Percentiles rank a stretch among this genome's conserved stretches.
Evolutionary conservation across 345 rosid genomes (phyloP).

Genomic region (Clarkia xantiana): DNA sequence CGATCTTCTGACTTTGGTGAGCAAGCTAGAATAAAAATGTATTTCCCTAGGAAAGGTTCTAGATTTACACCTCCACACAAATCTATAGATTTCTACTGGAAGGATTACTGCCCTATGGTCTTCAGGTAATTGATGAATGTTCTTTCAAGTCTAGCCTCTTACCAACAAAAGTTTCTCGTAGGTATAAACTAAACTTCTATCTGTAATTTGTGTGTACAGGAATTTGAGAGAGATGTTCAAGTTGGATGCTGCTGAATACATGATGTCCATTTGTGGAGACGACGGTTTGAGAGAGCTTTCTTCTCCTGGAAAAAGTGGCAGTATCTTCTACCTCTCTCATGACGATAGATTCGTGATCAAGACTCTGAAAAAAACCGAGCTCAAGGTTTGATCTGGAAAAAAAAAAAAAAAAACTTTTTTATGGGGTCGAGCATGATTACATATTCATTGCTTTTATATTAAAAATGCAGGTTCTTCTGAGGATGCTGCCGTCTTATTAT

Average conservation of each 20-base stretch:
- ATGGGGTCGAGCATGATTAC: too few relatives aligned
- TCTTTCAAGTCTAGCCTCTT: too few relatives aligned
- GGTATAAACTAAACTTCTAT: too few relatives aligned
- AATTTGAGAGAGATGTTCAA: constrained; percentile 93
- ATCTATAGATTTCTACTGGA: constrained; percentile 84
- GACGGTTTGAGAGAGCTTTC: constrained; percentile 75
- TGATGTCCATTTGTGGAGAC: constrained; percentile 99
- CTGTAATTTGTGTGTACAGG: constrained; percentile 25
- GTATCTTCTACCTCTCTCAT: constrained; percentile 80
- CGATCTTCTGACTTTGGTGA: constrained; percentile 85
- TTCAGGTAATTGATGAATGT: constrained; percentile 43
- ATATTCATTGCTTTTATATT: too few relatives aligned
- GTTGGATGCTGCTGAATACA: constrained; percentile 95
- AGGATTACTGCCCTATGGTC: constrained; percentile 98
- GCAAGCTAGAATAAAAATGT: constrained; percentile 88
- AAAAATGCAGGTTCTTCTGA: constrained; percentile 49
- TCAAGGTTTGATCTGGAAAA: constrained; percentile 48
- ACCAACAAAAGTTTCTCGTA: too few relatives aligned
- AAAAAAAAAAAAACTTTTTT: neutral
- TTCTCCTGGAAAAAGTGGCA: constrained; percentile 97
- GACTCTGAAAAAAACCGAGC: constrained; percentile 68
- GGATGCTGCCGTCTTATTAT: constrained; percentile 71
- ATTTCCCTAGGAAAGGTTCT: constrained; percentile 76
- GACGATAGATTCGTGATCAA: constrained; percentile 89
- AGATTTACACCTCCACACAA: constrained; percentile 82